Evolutionary conservation across 129 eudicot species (phyloP).

Genomic region (Dittrichia graveolens): DNA sequence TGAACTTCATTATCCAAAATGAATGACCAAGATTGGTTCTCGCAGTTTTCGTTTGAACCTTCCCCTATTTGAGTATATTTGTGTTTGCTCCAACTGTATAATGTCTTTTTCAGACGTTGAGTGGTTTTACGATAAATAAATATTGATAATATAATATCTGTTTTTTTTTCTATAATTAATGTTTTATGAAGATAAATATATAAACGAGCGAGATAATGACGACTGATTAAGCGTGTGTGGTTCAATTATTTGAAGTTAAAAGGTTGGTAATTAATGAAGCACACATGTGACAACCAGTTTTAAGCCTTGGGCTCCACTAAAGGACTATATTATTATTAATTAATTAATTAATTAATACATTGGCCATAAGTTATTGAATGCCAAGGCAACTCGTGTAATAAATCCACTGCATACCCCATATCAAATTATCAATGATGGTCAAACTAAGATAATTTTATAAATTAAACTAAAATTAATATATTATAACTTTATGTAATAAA

Average conservation of each 20-base stretch:
- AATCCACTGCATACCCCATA: background rate
- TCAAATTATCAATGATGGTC: background rate
- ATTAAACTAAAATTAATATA: background rate
- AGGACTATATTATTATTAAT: background rate
- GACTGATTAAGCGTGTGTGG: background rate
- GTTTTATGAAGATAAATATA: background rate
- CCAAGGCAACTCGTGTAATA: background rate
- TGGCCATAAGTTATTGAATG: constrained; percentile 15
- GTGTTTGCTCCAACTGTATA: no score
- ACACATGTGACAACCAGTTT: constrained; percentile 7
- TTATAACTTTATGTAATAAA: no score
- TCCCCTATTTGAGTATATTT: no score
- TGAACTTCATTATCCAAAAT: no score
- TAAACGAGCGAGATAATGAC: background rate
- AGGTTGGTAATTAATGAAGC: constrained; percentile 13
- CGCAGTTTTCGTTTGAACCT: no score
- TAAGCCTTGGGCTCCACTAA: constrained; percentile 20
- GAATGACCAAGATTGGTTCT: no score
- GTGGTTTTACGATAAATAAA: no score
- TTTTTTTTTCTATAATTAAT: background rate
- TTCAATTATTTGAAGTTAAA: constrained; percentile 6
- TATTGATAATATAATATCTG: no score
- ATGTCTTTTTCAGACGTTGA: no score
- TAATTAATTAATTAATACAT: background rate
- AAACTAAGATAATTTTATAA: background rate